These are phyloP conservation scores for Pseudogymnoascus sp. DNA, from an alignment of 2,329 filamentous ascomycete species.

Conservation along the genomic window DNA sequence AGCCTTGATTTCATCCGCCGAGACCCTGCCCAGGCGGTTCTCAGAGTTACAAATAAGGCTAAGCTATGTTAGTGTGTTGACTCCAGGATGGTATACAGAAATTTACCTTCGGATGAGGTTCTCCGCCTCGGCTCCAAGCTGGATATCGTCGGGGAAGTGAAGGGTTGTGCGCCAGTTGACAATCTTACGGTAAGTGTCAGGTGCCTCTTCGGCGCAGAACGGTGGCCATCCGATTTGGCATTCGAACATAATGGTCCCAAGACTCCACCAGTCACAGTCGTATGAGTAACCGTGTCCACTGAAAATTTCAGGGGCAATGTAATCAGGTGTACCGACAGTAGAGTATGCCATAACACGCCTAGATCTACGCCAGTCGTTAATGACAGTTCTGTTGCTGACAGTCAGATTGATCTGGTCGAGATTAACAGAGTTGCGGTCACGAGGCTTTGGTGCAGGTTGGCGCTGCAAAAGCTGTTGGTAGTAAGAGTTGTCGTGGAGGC, in stretches of 20 bases:
- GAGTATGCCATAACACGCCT: slow-evolving; percentile 95
- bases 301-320: slow-evolving; percentile 98
- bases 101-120: slow-evolving; percentile 82
- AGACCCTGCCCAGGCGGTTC: slow-evolving; percentile 79
- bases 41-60: slow-evolving; percentile 93
- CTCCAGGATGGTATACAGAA: background rate
- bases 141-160: slow-evolving; percentile 94
- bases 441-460: slow-evolving; percentile 64
- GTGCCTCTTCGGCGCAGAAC: slow-evolving; percentile 95
- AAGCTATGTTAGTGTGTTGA: slow-evolving; percentile 5
- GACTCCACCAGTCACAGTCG: slow-evolving; percentile 98
- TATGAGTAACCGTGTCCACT: slow-evolving; percentile 93
- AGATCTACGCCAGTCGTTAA: slow-evolving; percentile 98
- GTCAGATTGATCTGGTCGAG: slow-evolving; percentile 98
- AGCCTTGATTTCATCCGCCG: slow-evolving; percentile 84
- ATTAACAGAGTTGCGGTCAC: slow-evolving; percentile 86
- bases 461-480: slow-evolving; percentile 93
- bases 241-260: slow-evolving; percentile 99
- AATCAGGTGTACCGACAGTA: slow-evolving; percentile 95
- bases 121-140: slow-evolving; percentile 80
- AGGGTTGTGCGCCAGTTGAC: slow-evolving; percentile 95
- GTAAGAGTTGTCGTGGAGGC: slow-evolving; percentile 95
- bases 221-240: slow-evolving; percentile 97
- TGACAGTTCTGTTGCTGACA: slow-evolving; percentile 93
- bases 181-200: slow-evolving; percentile 98